These are phyloP conservation scores for Apiotrichum brassicae DNA, from an alignment of 1,284 basidiomycete species.

Conservation along the genomic window DNA sequence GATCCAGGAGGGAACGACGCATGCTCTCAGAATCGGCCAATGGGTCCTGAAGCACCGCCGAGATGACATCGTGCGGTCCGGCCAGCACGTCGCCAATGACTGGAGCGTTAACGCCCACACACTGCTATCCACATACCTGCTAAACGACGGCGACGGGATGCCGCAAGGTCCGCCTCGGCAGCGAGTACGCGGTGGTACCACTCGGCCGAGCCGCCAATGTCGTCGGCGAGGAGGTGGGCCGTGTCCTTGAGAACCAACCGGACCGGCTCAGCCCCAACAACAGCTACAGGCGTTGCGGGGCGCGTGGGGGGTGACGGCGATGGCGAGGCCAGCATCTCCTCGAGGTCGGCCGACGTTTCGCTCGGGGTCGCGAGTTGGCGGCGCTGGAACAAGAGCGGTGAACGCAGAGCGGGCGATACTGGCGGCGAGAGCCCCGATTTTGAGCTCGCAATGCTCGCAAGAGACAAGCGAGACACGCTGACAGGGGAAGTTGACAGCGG, in stretches of 20 bases:
- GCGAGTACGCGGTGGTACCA: slow-evolving; percentile 27
- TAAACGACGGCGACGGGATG: slow-evolving; percentile 18
- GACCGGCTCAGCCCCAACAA: neutral
- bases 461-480: neutral
- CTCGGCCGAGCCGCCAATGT: slow-evolving; percentile 34
- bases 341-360: neutral
- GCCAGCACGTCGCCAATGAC: slow-evolving; percentile 35
- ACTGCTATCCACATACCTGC: too few relatives aligned
- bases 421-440: neutral
- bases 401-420: neutral
- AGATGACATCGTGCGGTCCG: slow-evolving; percentile 34
- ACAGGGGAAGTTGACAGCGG: neutral
- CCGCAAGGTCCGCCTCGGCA: slow-evolving; percentile 17
- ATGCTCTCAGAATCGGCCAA: slow-evolving; percentile 24
- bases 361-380: neutral
- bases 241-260: neutral
- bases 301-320: neutral
- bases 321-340: neutral
- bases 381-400: neutral
- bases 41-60: slow-evolving; percentile 39
- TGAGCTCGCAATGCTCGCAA: neutral
- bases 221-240: slow-evolving; percentile 23
- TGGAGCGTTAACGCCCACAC: slow-evolving; percentile 12
- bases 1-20: slow-evolving; percentile 21
- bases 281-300: neutral